These are phyloP conservation scores for Pichia cactophila DNA, from an alignment of 1,139 yeast species.

Conservation along the genomic window DNA sequence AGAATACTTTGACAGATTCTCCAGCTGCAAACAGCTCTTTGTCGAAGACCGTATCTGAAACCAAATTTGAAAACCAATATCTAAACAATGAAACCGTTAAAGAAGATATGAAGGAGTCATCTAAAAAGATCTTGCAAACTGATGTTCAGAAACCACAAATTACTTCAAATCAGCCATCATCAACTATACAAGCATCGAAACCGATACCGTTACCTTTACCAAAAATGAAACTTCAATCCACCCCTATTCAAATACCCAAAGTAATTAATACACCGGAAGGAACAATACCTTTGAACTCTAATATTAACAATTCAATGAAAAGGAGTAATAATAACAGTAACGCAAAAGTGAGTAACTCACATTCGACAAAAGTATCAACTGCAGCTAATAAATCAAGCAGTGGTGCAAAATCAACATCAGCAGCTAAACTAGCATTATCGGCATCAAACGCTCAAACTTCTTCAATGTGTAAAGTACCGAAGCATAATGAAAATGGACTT, in stretches of 20 bases:
- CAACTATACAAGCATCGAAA: not conserved
- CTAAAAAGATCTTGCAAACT: no score
- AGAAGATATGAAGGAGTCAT: not conserved
- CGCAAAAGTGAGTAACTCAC: not conserved
- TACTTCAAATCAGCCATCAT: not conserved
- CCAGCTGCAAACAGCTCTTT: not conserved
- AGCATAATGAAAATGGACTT: constrained; percentile 26
- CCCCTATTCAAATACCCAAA: constrained; percentile 4
- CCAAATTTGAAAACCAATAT: no score
- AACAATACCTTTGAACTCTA: constrained; percentile 3
- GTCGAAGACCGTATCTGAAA: not conserved
- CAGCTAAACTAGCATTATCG: not conserved
- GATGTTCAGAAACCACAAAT: no score
- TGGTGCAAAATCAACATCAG: not conserved
- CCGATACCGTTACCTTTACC: not conserved
- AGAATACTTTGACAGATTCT: not conserved
- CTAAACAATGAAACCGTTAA: no score
- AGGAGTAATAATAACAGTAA: not conserved
- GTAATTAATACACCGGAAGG: constrained; percentile 9
- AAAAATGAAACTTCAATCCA: not conserved
- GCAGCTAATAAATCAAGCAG: not conserved
- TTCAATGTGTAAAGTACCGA: not conserved
- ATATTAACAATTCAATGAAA: not conserved
- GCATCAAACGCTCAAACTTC: not conserved
- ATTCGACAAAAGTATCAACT: not conserved